These are phyloP conservation scores for Colletotrichum zoysiae DNA, from an alignment of 2,329 filamentous ascomycete genomes.

Conservation along the genomic window DNA sequence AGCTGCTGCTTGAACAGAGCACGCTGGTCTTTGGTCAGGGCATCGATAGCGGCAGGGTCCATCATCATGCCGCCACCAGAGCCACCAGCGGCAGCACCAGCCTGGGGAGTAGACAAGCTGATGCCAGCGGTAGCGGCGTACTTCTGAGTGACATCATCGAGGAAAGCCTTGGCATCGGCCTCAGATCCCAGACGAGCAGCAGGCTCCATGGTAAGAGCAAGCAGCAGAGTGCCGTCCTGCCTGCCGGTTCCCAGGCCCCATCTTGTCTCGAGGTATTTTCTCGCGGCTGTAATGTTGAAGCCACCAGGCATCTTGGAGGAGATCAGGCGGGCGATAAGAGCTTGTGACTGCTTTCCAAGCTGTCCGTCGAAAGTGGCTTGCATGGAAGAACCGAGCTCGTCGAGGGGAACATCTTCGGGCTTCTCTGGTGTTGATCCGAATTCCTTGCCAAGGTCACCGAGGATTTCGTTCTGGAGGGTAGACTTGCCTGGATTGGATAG, in stretches of 20 bases:
- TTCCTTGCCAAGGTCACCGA: constrained; percentile 97
- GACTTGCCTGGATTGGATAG: constrained; percentile 80
- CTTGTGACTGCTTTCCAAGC: constrained; percentile 95
- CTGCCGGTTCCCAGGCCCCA: constrained; percentile 90
- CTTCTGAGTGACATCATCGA: constrained; percentile 90
- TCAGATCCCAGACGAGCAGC: constrained; percentile 89
- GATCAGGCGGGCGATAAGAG: constrained; percentile 91
- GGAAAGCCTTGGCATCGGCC: constrained; percentile 89
- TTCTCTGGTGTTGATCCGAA: constrained; percentile 98
- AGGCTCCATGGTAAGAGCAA: constrained; percentile 95
- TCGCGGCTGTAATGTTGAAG: constrained; percentile 96
- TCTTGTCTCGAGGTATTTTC: constrained; percentile 94
- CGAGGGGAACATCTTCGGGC: constrained; percentile 95
- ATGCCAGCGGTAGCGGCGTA: constrained; percentile 89
- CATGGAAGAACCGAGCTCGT: constrained; percentile 95
- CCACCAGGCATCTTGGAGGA: constrained; percentile 99
- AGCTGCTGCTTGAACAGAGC: constrained; percentile 98
- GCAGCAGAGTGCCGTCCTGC: constrained; percentile 89
- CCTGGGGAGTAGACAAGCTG: constrained; percentile 81
- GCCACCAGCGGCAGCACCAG: constrained; percentile 78
- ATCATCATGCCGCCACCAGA: constrained; percentile 95
- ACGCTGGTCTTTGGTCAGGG: constrained; percentile 95
- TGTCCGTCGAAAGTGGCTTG: constrained; percentile 99
- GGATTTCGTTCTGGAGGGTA: constrained; percentile 97
- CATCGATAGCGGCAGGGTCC: constrained; percentile 97